Conservation (phyloP, 495 filamentous ascomycete genomes). For the Xanthoparmelia taractica region DNA sequence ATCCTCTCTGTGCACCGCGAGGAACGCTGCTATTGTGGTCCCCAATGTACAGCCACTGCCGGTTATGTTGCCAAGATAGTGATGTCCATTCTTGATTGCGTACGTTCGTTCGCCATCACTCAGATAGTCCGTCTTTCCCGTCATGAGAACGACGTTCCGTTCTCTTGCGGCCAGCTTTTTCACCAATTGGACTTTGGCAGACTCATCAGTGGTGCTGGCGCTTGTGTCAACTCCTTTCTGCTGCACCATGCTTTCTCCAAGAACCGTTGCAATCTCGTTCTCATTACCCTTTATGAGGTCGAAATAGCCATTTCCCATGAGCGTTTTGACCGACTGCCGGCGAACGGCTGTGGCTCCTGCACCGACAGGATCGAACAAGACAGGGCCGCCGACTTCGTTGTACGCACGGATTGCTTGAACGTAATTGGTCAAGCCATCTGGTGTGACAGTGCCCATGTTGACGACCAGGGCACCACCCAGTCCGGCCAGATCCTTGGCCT, state of each 20-base stretch:
- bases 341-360: conserved; percentile 74
- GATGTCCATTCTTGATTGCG: conserved; percentile 67
- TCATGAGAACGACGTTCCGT: conserved; percentile 75
- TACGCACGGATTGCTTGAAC: conserved; percentile 62
- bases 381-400: conserved; percentile 63
- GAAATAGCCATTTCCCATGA: conserved; percentile 71
- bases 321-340: conserved; percentile 57
- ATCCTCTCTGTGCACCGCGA: conserved; percentile 53
- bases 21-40: conserved; percentile 65
- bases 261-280: conserved; percentile 72
- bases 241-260: conserved; percentile 44
- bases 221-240: conserved; percentile 88
- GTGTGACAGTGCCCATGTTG: conserved; percentile 88
- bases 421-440: conserved; percentile 62
- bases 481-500: conserved; percentile 67
- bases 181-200: conserved; percentile 54
- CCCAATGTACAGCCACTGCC: conserved; percentile 85
- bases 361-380: conserved; percentile 87
- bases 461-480: conserved; percentile 67
- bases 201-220: conserved; percentile 43
- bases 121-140: conserved; percentile 69
- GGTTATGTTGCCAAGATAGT: conserved; percentile 70
- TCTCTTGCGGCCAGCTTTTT: conserved; percentile 57
- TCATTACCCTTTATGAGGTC: conserved; percentile 94
- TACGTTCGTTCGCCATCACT: conserved; percentile 64